Evolutionary conservation across 208 protist genomes (phyloP), one percentile per base, ranked within the genome.

Genomic region (Porcisia deanei): DNA sequence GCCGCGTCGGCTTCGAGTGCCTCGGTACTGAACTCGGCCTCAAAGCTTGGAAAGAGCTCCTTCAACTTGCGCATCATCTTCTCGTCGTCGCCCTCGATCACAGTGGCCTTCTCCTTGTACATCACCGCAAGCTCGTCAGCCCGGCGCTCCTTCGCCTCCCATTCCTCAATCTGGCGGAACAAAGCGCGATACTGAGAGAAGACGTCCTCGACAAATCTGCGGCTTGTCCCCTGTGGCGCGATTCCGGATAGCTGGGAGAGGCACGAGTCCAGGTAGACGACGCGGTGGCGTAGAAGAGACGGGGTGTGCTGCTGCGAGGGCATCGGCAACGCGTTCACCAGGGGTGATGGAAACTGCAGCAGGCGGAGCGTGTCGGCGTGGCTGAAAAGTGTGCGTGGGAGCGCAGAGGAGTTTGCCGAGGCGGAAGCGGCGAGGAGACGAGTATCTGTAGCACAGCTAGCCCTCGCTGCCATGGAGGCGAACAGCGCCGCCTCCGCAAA

Each of bases 11-110:
- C 77, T 67, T 86, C 74, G n/a, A 79, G 79, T 30, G 75, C 84
- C 53, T 79, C 86, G 45, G 85, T 79, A 58, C 87, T 75, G 76
- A 98, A 98, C 57, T 98, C 94, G 45, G 95, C 84, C 41, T 96
- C 87, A 76, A 98, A 99, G 80, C 86, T 96, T 6, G 98, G 98
- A 79, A 99, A 99, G 30, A 99, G 80, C 52, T 91, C 77, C 49
- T 94, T 88, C 65, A 99, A 83, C 73, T 90, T 86, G 22, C 93
- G 87, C 71, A 98, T 84, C 43, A 94, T 85, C 49, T 89, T 88
- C 75, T 98, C 97, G 76, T 98, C 97, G 59, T 98, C 95, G 8
- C 89, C 91, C 72, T 98, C 94, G 73, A 98, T 96, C 12, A 86
- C 84, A 52, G 93, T 81, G 18, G 85, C 85, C 79, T 98, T 97